Evolutionary conservation across 1,284 basidiomycete genomes (phyloP).

Genomic region (Apiotrichum montevideense): DNA sequence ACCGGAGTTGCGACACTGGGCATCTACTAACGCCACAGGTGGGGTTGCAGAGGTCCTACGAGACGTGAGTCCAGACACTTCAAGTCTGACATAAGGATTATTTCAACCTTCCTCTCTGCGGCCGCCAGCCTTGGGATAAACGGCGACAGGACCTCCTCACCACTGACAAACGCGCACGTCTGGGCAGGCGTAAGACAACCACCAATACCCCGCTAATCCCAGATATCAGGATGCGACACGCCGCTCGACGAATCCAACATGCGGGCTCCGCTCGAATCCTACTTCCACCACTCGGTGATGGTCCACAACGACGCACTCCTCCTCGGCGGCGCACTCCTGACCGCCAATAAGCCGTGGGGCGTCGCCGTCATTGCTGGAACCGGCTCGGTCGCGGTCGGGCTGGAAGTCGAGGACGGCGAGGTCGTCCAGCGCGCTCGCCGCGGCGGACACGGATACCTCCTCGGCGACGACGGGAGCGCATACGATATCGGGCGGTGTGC

Average conservation of each 20-base stretch:
- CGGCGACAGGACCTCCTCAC: too few species aligned
- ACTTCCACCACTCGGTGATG: slow-evolving; percentile 18
- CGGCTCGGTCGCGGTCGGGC: slow-evolving; percentile 27
- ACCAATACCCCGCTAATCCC: not conserved
- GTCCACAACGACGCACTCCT: slow-evolving; percentile 36
- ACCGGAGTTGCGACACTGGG: too few species aligned
- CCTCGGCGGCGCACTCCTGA: slow-evolving; percentile 30
- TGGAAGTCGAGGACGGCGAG: slow-evolving; percentile 21
- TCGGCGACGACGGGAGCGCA: slow-evolving; percentile 37
- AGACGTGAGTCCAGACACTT: slow-evolving; percentile 15
- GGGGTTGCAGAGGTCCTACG: slow-evolving; percentile 19
- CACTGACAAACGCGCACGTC: slow-evolving; percentile 8
- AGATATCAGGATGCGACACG: slow-evolving; percentile 36
- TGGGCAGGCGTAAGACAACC: slow-evolving; percentile 28
- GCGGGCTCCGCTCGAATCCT: slow-evolving; percentile 19
- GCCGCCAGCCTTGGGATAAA: too few species aligned
- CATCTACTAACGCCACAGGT: slow-evolving; percentile 7
- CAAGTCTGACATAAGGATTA: too few species aligned
- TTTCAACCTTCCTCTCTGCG: too few species aligned
- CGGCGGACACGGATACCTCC: slow-evolving; percentile 34
- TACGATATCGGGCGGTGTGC: slow-evolving; percentile 34
- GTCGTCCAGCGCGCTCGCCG: slow-evolving; percentile 24
- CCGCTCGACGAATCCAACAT: slow-evolving; percentile 26
- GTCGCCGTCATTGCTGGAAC: slow-evolving; percentile 39
- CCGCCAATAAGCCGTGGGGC: slow-evolving; percentile 27